Percentiles rank a stretch among this genome's conserved stretches.
phyloP scores from a whole-genome alignment of 2,329 filamentous ascomycete genomes.

The Hypoxylon sp. region DNA sequence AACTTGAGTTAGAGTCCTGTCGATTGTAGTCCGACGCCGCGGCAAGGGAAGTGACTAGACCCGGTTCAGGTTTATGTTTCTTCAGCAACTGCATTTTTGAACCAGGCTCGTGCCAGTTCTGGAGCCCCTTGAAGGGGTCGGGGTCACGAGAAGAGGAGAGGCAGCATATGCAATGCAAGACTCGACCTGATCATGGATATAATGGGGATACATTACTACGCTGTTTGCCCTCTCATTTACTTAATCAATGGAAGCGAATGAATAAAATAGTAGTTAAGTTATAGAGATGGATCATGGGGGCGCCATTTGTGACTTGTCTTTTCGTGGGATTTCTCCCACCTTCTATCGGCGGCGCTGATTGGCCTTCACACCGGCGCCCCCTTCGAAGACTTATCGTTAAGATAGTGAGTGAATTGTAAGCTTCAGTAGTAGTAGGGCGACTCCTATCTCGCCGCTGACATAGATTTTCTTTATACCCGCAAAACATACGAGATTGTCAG shows the following conservation, averaged over 20 bases:
- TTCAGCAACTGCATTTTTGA: slow-evolving; percentile 3
- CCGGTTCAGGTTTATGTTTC: slow-evolving; percentile 12
- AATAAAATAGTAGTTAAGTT: slow-evolving; percentile 3
- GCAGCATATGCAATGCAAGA: slow-evolving; percentile 2
- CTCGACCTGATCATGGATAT: slow-evolving; percentile 1
- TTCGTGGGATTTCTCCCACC: slow-evolving; percentile 5
- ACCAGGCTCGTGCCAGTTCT: background rate
- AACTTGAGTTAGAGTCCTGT: slow-evolving; percentile 1
- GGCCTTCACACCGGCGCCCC: slow-evolving; percentile 1
- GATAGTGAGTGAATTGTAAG: slow-evolving; percentile 19
- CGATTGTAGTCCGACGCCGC: slow-evolving; percentile 24
- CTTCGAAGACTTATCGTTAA: slow-evolving; percentile 8
- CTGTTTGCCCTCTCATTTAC: slow-evolving; percentile 2
- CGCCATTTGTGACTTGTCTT: background rate
- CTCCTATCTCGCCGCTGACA: slow-evolving; percentile 33
- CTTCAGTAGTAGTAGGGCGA: slow-evolving; percentile 15
- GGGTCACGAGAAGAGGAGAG: slow-evolving; percentile 5
- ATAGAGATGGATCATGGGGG: slow-evolving; percentile 2
- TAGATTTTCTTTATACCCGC: slow-evolving; percentile 31
- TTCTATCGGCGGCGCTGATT: slow-evolving; percentile 12
- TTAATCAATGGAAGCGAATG: slow-evolving; percentile 2
- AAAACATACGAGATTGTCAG: slow-evolving; percentile 37
- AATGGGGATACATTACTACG: slow-evolving; percentile 2
- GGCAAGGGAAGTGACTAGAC: slow-evolving; percentile 1
- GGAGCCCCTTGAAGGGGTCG: background rate